Evolutionary conservation across 2,329 filamentous ascomycete species (phyloP), one percentile per base, ranked within the genome.

Genomic region (Penicillium freii): DNA sequence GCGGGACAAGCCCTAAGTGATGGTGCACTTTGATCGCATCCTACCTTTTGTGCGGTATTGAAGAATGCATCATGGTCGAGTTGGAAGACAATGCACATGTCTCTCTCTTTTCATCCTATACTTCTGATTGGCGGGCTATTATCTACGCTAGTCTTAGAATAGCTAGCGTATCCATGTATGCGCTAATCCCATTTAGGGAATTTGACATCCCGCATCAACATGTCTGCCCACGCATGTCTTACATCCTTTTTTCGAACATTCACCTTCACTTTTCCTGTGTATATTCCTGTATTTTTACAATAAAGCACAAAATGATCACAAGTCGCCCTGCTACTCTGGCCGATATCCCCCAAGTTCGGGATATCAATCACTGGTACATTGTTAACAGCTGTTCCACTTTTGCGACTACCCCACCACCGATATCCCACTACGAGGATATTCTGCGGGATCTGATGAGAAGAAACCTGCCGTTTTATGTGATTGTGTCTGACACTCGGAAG

Each of bases 301-400:
- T 15, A 44, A 39, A 29, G n/a, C 5, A 10, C 29, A 34, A 40
- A 9, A 64, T 58, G 60, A 45, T 53, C 0, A 55, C 29, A 23
- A 71, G 75, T 63, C 73, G 73, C 54, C 64, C 71, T 10, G 71
- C 70, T 23, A 67, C 59, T 17, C 54, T 66, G 43, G 49, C 57
- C 3, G 72, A 78, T 64, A 63, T 76, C 39, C 66, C 70, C 36
- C 67, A 72, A 47, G 66, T 77, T 40, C 64, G 64, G 25, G 60
- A 61, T 25, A 76, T 78, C 53, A 70, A 70, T 58, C 66, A 66
- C 27, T 64, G 76, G 65, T 77, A 78, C 57, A 69, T 76, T 33
- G 59, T 64, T 50, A 71, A 77, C 61, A 75, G 34, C 64, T 74
- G 39, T 38, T 51, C 38, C 21, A 73, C 72, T 5, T 73, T 77